Percentiles rank a stretch among this genome's conserved stretches.
Conservation (phyloP, 495 filamentous ascomycete genomes). For the Hypoxylon intermedium region DNA sequence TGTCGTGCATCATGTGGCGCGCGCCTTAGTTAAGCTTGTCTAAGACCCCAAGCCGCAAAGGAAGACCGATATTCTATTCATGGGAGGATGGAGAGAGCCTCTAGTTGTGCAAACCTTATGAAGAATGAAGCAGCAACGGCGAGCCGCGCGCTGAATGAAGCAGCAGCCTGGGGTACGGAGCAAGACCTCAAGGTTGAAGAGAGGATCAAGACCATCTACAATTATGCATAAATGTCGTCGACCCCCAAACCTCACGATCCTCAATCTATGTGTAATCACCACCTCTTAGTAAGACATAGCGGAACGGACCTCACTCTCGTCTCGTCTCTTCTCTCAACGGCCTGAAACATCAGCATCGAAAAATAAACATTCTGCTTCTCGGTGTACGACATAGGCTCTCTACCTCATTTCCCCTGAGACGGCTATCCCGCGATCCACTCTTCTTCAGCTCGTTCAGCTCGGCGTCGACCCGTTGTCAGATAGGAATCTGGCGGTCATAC, state of each 20-base stretch:
- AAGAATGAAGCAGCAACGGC: constrained; percentile 23
- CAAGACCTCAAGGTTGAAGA: background rate
- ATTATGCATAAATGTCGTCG: constrained; percentile 18
- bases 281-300: constrained; percentile 28
- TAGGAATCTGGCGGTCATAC: constrained; percentile 8
- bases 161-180: constrained; percentile 10
- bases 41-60: constrained; percentile 28
- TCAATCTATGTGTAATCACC: constrained; percentile 9
- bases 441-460: constrained; percentile 39
- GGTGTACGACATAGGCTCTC: constrained; percentile 20
- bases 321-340: constrained; percentile 1
- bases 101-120: constrained; percentile 23
- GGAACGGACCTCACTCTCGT: constrained; percentile 21
- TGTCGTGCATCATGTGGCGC: constrained; percentile 38
- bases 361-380: constrained; percentile 8
- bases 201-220: background rate
- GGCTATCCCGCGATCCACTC: constrained; percentile 33
- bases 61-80: constrained; percentile 18
- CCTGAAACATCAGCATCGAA: constrained; percentile 28
- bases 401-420: constrained; percentile 1
- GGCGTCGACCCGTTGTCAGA: constrained; percentile 1
- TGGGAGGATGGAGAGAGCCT: constrained; percentile 22
- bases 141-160: constrained; percentile 42
- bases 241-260: constrained; percentile 20
- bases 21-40: constrained; percentile 28